These are phyloP conservation scores for Phytophthora hybrid DNA, from an alignment of 352 stramenopile species.

Conservation along the genomic window DNA sequence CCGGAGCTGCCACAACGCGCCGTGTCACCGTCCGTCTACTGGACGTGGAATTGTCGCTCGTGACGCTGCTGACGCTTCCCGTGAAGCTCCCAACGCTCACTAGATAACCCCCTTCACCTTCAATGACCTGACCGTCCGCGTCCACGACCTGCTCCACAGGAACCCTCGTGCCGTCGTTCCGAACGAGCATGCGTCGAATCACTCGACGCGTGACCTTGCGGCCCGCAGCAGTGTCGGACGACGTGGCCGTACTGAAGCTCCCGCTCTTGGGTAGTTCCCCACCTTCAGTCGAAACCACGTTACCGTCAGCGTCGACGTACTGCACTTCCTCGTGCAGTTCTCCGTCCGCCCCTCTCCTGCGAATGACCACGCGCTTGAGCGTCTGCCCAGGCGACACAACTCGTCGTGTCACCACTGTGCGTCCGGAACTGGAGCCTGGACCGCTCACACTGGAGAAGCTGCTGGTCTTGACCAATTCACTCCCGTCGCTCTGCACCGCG, in stretches of 20 bases:
- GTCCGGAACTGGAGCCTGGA: slow-evolving; percentile 9
- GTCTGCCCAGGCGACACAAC: slow-evolving; percentile 21
- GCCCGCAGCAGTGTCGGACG: slow-evolving; percentile 2
- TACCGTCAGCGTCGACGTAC: slow-evolving; percentile 25
- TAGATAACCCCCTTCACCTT: slow-evolving; percentile 13
- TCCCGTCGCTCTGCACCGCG: slow-evolving; percentile 27
- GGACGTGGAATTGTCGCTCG: slow-evolving; percentile 31
- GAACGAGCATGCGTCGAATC: slow-evolving; percentile 24
- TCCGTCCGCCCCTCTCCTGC: slow-evolving; percentile 17
- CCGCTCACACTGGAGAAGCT: slow-evolving; percentile 10
- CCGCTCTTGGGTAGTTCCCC: slow-evolving; percentile 1
- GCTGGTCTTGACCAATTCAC: slow-evolving; percentile 6
- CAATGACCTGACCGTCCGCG: slow-evolving; percentile 16
- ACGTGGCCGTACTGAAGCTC: slow-evolving; percentile 10
- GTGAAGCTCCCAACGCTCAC: slow-evolving; percentile 28
- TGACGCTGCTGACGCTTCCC: slow-evolving; percentile 30
- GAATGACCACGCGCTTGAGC: slow-evolving; percentile 21
- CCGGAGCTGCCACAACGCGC: slow-evolving; percentile 28
- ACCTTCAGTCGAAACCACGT: slow-evolving; percentile 16
- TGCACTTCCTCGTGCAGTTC: slow-evolving; percentile 14
- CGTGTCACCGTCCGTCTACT: slow-evolving; percentile 35
- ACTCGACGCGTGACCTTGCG: slow-evolving; percentile 30
- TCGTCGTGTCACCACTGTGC: slow-evolving; percentile 12
- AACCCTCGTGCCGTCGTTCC: slow-evolving; percentile 27
- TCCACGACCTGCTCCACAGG: slow-evolving; percentile 27